Evolutionary conservation across 441 rosid genomes (phyloP), one percentile per base, ranked within the genome.

Genomic region (Corymbia citriodora): DNA sequence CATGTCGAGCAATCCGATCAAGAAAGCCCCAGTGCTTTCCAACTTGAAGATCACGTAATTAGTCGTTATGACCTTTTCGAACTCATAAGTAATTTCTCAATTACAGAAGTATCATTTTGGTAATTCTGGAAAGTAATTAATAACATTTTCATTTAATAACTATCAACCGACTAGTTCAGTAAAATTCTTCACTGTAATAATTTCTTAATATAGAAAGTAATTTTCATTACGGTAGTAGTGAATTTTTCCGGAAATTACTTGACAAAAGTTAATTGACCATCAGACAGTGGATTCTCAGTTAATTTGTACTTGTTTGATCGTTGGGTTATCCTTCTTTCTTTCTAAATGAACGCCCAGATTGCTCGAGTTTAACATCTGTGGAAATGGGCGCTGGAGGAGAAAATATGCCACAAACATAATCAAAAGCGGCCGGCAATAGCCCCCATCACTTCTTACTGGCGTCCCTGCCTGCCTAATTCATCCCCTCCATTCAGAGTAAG

Each of bases 31-130:
- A 29, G 14, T 10, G 63, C 63, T 57, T 57, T 23, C 63, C 25
- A 13, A 57, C 63, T 1, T 57, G 14, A 23, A 57, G 63, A 4
- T 57, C 63, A 57, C 25, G 9, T 57, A 57, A 23, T 57, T 57
- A 57, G 14, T 57, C 63, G 63, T 57, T 57, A 57, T 57, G 23
- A 57, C 63, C 29, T 29, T 57, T 57, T 6, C 63, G 29, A 57
- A 57, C 63, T 57, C 29, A 0, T 57, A 0, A 57, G 63, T 57
- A 57, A 57, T 57, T 57, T 57, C 63, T 57, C 63, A 0, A 10
- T 57, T 23, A 23, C 1, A 57, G 23, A 23, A 57, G 63, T 57
- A 57, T 21, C 63, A 57, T 10, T n/a, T 57, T 57, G 63, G 63
- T 57, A 57, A 57, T 57, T 57, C 63, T 3, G 0, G 1, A 57